Conservation (phyloP, 2,329 filamentous ascomycete species). For the Elsinoe australis region DNA sequence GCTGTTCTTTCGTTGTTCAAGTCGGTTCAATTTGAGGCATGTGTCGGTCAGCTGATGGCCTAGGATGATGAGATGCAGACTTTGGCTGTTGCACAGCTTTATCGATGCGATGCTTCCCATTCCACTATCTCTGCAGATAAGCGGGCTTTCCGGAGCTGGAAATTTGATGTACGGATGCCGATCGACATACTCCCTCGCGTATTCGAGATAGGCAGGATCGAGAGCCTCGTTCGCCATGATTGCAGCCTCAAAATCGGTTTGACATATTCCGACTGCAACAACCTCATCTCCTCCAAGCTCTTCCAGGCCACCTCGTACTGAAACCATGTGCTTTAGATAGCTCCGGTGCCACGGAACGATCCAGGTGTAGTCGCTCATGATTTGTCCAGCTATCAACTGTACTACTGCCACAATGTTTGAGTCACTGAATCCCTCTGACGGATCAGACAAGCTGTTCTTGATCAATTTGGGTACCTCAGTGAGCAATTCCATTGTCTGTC, state of each 20-base stretch:
- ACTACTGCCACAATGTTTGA: slow-evolving; percentile 29
- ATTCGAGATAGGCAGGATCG: neutral
- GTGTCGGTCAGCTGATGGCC: slow-evolving; percentile 2
- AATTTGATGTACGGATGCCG: slow-evolving; percentile 13
- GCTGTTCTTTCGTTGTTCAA: neutral
- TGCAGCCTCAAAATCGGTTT: neutral
- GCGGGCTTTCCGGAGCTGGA: neutral
- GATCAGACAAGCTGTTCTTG: slow-evolving; percentile 25
- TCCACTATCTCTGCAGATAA: slow-evolving; percentile 5
- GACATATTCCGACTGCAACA: slow-evolving; percentile 17
- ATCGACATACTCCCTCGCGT: slow-evolving; percentile 6
- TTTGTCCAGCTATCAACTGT: slow-evolving; percentile 28
- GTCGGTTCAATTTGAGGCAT: neutral
- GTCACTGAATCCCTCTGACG: slow-evolving; percentile 24
- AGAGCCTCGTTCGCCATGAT: slow-evolving; percentile 1
- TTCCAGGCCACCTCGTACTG: slow-evolving; percentile 27
- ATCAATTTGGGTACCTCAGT: slow-evolving; percentile 22
- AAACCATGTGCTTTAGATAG: slow-evolving; percentile 27
- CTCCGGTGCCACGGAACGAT: slow-evolving; percentile 25
- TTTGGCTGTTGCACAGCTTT: neutral
- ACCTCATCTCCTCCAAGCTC: slow-evolving; percentile 24
- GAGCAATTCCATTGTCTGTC: slow-evolving; percentile 17
- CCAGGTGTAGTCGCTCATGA: slow-evolving; percentile 26
- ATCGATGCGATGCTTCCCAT: slow-evolving; percentile 2
- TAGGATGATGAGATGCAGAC: neutral